Evolutionary conservation across 1,139 yeast species (phyloP), one percentile per base, ranked within the genome.

Genomic region (Hyphopichia khmerensis): DNA sequence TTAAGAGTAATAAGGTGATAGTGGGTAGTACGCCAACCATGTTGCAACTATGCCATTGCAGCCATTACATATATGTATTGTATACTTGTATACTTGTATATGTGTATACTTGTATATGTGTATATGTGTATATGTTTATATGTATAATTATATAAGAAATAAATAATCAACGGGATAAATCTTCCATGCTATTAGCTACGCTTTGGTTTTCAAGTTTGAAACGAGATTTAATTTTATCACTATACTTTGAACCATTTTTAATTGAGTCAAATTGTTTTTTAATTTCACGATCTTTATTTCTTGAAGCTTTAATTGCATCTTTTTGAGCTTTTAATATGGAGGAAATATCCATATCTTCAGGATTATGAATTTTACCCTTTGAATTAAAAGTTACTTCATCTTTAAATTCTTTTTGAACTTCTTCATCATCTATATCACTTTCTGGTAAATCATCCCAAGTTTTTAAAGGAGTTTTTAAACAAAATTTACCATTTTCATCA

Each of bases 361-460:
- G 66, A 38, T 69, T 65, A 6, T 52, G 50, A 19, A 69, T 48
- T 40, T 67, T 70, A 41, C 60, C 61, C 21, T 59, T 54, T 14
- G 76, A 60, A 53, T 75, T 73, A 53, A 72, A 74, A 19, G 62
- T 50, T 33, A 75, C 67, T 51, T 75, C 80, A 19, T 64, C 70
- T 5, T 66, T 60, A 18, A 72, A 64, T 47, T 75, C 80, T 46
- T 60, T 64, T 21, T 60, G 64, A 24, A 75, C 64, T 45, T 68
- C 71, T 31, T 61, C 65, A 23, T 65, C 68, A 40, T 72, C 75
- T 13, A 69, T 65, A 21, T 67, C 74, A 4, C 64, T 69, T 26
- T 67, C 72, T 21, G 72, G 72, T 29, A 77, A 56, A 46, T 79
- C 84, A 38, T 76, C 79, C 88, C 88, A 82, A 21, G 81, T 82